Base-by-base conservation (phyloP, 805 yeast species). In the Blastobotrys americana region DNA sequence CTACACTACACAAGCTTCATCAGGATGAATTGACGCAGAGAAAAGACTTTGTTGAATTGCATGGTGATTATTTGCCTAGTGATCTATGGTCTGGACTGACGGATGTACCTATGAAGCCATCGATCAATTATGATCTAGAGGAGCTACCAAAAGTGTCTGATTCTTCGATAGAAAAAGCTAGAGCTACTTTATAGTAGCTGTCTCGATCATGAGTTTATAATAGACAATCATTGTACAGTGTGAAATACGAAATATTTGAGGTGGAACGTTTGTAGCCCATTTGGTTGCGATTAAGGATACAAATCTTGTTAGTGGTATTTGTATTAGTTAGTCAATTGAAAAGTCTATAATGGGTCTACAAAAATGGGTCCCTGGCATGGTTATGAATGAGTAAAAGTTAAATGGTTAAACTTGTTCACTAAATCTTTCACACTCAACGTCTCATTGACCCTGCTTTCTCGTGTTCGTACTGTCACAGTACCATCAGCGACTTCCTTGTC, bases 401-500 rank as follows among this genome's bases (percentile, higher is more conserved):
- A 25, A 0, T 65, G 57, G n/a, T 68, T 64, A 58, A 88, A 86
- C 57, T 64, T 65, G 3, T 64, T 52, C 46, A 72, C 69, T 2
- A 80, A 72, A 47, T 80, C 82, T 4, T 74, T 76, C 1, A 69
- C 58, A 0, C 73, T 64, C 59, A 78, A 40, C 23, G 67, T 66
- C 19, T 60, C 62, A 13, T 60, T 57, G 39, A 64, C 71, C 43
- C 79, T 69, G 44, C 67, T 69, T 23, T 68, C 74, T 31, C 83
- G 67, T 4, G 77, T 60, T 57, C 96, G 73, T 6, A 90, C 72
- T 1, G 94, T 78, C 15, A 80, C 66, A 1, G 75, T 74, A 0
- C 76, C 76, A 31, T 64, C 63, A 40, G 72, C 76, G 5, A 83
- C 67, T 61, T 93, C 98, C 52, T 77, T 77, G 53, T 88, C 96